These are phyloP conservation scores for Botryobasidium botryosum DNA, from an alignment of 768 basidiomycete species.

Conservation along the genomic window DNA sequence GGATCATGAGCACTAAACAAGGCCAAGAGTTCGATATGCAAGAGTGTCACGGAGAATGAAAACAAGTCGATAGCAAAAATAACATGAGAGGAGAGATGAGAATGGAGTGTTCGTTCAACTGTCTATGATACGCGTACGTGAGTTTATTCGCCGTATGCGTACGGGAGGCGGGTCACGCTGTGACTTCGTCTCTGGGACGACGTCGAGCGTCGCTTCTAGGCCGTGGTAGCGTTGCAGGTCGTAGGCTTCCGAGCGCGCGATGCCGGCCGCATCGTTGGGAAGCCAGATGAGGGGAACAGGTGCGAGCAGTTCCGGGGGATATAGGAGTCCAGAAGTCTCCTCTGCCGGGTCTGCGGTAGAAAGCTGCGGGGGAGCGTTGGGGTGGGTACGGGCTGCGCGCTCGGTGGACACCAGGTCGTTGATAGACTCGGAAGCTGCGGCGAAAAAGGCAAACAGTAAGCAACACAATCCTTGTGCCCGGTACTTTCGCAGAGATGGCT, in stretches of 20 bases:
- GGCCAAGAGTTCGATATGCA: too few relatives aligned
- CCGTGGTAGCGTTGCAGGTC: conserved; percentile 64
- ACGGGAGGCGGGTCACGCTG: too few relatives aligned
- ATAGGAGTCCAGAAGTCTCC: conserved; percentile 60
- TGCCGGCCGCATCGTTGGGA: conserved; percentile 59
- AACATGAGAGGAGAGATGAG: too few relatives aligned
- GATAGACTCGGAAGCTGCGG: conserved; percentile 51
- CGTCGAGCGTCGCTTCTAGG: too few relatives aligned
- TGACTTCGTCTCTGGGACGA: too few relatives aligned
- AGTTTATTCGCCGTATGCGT: too few relatives aligned
- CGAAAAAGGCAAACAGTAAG: too few relatives aligned
- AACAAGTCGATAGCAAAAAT: too few relatives aligned
- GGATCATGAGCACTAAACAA: too few relatives aligned
- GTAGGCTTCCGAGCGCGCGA: conserved; percentile 55
- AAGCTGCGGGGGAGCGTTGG: conserved; percentile 51
- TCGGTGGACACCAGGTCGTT: conserved; percentile 69
- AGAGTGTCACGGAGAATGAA: too few relatives aligned
- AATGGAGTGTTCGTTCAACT: too few relatives aligned
- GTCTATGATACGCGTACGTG: too few relatives aligned
- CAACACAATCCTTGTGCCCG: conserved; percentile 6
- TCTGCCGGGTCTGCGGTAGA: conserved; percentile 61
- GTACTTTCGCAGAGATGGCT: conserved; percentile 22
- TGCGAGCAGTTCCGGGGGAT: conserved; percentile 66
- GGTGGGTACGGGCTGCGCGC: conserved; percentile 58
- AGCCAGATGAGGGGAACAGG: conserved; percentile 71